phyloP scores from a whole-genome alignment of 2,329 filamentous ascomycete genomes.

The Hypoxylon sp. region DNA sequence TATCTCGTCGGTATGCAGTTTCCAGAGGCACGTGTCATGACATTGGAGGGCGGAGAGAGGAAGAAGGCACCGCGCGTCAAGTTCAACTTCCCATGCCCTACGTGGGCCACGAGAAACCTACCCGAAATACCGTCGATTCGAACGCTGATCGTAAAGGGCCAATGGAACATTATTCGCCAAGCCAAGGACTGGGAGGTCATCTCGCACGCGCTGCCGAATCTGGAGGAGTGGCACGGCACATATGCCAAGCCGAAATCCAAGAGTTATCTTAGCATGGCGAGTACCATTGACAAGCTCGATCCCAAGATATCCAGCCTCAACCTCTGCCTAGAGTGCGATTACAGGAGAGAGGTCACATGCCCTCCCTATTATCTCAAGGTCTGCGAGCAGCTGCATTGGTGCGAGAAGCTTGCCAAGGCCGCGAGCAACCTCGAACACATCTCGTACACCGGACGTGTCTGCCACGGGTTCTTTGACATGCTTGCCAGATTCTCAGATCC shows the following conservation, averaged over 20 bases:
- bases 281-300: constrained; percentile 67
- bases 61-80: constrained; percentile 77
- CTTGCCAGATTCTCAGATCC: constrained; percentile 60
- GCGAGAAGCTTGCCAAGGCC: constrained; percentile 66
- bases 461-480: constrained; percentile 71
- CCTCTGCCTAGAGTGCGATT: constrained; percentile 76
- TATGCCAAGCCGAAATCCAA: constrained; percentile 78
- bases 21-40: constrained; percentile 69
- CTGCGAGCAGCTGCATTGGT: constrained; percentile 68
- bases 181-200: constrained; percentile 69
- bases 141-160: constrained; percentile 75
- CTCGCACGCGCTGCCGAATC: constrained; percentile 67
- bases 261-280: constrained; percentile 74
- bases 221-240: constrained; percentile 69
- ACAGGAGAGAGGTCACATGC: constrained; percentile 68
- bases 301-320: constrained; percentile 67
- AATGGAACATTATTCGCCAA: constrained; percentile 77
- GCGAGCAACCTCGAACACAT: constrained; percentile 71
- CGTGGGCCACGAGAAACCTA: constrained; percentile 46
- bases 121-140: constrained; percentile 63
- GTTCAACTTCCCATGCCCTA: constrained; percentile 50
- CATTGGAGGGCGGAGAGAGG: constrained; percentile 78
- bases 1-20: constrained; percentile 66
- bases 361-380: constrained; percentile 69
- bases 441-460: constrained; percentile 76